Percentiles rank a stretch among this genome's conserved stretches.
phyloP scores from a whole-genome alignment of 2,329 filamentous ascomycete species.

The Colletotrichum navitas region DNA sequence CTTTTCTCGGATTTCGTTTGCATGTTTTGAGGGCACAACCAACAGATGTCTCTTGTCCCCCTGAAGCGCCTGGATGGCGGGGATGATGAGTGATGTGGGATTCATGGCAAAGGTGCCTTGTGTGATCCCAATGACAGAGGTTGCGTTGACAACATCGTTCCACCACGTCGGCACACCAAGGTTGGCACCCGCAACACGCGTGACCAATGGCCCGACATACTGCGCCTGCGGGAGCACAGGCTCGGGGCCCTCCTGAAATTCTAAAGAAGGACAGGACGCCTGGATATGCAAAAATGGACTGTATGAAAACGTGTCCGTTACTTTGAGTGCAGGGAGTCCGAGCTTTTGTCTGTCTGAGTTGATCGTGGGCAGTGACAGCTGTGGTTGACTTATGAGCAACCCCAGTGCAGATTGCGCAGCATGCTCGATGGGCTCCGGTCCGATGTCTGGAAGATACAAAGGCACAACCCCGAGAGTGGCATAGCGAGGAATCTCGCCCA shows the following conservation, averaged over 20 bases:
- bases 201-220: slow-evolving; percentile 54
- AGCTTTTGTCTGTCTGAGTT: slow-evolving; percentile 50
- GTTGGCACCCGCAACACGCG: slow-evolving; percentile 34
- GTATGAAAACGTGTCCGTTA: slow-evolving; percentile 51
- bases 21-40: slow-evolving; percentile 51
- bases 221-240: slow-evolving; percentile 42
- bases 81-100: slow-evolving; percentile 53
- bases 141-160: slow-evolving; percentile 47
- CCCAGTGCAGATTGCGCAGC: slow-evolving; percentile 46
- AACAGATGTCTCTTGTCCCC: slow-evolving; percentile 48
- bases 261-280: slow-evolving; percentile 51
- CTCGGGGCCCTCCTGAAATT: slow-evolving; percentile 49
- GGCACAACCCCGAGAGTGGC: slow-evolving; percentile 57
- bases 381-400: slow-evolving; percentile 48
- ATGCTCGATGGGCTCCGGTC: slow-evolving; percentile 45
- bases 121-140: slow-evolving; percentile 52
- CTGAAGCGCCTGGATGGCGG: slow-evolving; percentile 51
- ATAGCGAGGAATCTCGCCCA: slow-evolving; percentile 52
- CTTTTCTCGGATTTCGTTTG: slow-evolving; percentile 45
- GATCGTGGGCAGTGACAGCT: slow-evolving; percentile 48
- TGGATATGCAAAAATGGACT: slow-evolving; percentile 56
- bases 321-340: slow-evolving; percentile 48
- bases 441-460: slow-evolving; percentile 52
- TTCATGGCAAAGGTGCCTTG: slow-evolving; percentile 55
- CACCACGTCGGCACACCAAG: slow-evolving; percentile 50